phyloP scores from a whole-genome alignment of 2,329 filamentous ascomycete genomes.

The Aspergillus quadrilineatus region DNA sequence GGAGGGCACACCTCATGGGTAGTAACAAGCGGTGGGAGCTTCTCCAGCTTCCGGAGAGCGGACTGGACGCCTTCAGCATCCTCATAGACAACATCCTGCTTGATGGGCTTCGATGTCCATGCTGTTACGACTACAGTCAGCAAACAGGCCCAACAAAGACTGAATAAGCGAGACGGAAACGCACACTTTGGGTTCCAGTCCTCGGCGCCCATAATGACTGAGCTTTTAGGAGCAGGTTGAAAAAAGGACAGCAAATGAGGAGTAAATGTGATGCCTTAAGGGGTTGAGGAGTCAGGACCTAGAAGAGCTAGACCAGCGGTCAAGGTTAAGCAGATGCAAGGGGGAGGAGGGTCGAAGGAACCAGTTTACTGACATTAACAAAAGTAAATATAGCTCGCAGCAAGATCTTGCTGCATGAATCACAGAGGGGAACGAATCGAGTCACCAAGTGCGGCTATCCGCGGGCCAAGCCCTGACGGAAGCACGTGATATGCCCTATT shows the following conservation, averaged over 20 bases:
- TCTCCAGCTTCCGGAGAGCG: conserved; percentile 44
- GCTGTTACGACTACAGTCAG: conserved; percentile 11
- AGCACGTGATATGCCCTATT: background rate
- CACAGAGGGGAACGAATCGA: background rate
- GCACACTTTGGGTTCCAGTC: conserved; percentile 1
- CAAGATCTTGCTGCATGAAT: background rate
- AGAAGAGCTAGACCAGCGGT: background rate
- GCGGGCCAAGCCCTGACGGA: background rate
- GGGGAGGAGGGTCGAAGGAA: background rate
- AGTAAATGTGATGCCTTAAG: background rate
- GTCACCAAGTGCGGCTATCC: background rate
- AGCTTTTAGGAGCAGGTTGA: background rate
- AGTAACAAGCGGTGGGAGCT: conserved; percentile 49
- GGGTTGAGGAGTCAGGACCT: background rate
- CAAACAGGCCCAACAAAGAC: background rate
- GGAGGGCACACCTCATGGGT: conserved; percentile 40
- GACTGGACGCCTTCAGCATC: conserved; percentile 40
- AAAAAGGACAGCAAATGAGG: background rate
- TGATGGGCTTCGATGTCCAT: conserved; percentile 27
- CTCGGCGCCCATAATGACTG: background rate
- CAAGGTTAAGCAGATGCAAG: background rate
- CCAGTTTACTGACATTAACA: background rate
- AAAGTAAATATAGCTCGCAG: background rate
- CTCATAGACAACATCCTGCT: conserved; percentile 40
- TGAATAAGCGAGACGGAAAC: background rate